Evolutionary conservation across 2,329 filamentous ascomycete species (phyloP).

Genomic region (Coniochaeta pulveracea): DNA sequence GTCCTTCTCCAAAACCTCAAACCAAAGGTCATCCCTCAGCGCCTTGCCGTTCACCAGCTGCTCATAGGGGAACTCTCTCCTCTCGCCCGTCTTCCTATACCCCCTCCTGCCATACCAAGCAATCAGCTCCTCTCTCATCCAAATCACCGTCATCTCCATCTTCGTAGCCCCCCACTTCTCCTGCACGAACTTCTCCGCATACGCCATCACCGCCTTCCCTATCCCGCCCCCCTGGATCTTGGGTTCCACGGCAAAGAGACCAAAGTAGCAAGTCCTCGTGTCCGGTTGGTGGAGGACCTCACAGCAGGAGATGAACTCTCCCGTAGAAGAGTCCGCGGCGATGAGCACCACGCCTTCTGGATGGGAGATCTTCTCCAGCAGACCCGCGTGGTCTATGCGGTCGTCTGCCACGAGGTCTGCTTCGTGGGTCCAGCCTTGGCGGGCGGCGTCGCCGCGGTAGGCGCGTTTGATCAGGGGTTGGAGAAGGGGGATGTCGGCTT

Average conservation of each 20-base stretch:
- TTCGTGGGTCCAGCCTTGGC: slow-evolving; percentile 34
- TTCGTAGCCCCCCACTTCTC: slow-evolving; percentile 18
- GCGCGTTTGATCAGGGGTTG: slow-evolving; percentile 28
- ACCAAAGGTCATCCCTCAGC: slow-evolving; percentile 30
- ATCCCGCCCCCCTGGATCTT: slow-evolving; percentile 29
- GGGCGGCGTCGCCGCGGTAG: slow-evolving; percentile 29
- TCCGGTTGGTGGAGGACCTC: slow-evolving; percentile 22
- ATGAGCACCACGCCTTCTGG: slow-evolving; percentile 25
- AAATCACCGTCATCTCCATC: slow-evolving; percentile 34
- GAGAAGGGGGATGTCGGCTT: slow-evolving; percentile 10
- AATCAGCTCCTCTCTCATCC: slow-evolving; percentile 29
- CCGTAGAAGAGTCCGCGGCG: slow-evolving; percentile 17
- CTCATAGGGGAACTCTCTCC: slow-evolving; percentile 28
- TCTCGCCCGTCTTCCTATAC: slow-evolving; percentile 26
- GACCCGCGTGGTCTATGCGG: slow-evolving; percentile 26
- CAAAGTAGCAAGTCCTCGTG: slow-evolving; percentile 26
- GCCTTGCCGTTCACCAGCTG: slow-evolving; percentile 22
- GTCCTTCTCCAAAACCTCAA: slow-evolving; percentile 28
- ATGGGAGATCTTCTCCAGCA: slow-evolving; percentile 26
- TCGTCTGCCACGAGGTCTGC: slow-evolving; percentile 30
- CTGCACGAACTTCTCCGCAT: slow-evolving; percentile 26
- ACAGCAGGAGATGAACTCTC: slow-evolving; percentile 29
- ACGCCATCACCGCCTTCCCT: slow-evolving; percentile 26
- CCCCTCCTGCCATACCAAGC: slow-evolving; percentile 32
- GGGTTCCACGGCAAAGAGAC: slow-evolving; percentile 35